Conservation (phyloP, 2,329 filamentous ascomycete genomes). For the Setomelanomma holmii region DNA sequence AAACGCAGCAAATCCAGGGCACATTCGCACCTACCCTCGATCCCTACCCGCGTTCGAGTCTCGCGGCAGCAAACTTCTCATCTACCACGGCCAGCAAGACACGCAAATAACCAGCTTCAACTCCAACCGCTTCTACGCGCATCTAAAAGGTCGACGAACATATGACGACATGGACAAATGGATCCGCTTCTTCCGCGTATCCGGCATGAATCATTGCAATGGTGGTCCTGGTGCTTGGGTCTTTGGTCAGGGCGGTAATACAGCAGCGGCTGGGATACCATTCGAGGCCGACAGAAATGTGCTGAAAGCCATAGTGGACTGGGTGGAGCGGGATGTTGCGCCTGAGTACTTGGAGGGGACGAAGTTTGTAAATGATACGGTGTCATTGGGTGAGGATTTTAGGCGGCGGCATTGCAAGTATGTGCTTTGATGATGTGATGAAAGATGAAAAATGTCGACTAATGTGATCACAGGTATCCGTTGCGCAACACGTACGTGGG, state of each 20-base stretch:
- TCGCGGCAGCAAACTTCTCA: conserved; percentile 54
- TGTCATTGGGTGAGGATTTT: conserved; percentile 51
- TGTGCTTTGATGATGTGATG: background rate
- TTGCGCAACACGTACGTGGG: background rate
- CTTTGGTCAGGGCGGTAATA: conserved; percentile 33
- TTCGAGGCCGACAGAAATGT: conserved; percentile 26
- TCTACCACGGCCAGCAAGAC: conserved; percentile 55
- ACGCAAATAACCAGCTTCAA: conserved; percentile 54
- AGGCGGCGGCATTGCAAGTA: conserved; percentile 57
- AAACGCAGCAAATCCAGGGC: conserved; percentile 43
- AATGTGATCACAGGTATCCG: background rate
- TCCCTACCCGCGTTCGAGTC: conserved; percentile 39
- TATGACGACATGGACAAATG: conserved; percentile 36
- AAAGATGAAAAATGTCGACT: no score
- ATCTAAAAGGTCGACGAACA: conserved; percentile 35
- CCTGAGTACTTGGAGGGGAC: conserved; percentile 46
- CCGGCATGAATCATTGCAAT: conserved; percentile 61
- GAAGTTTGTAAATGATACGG: conserved; percentile 48
- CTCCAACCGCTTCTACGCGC: conserved; percentile 55
- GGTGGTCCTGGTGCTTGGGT: conserved; percentile 55
- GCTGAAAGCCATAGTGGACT: conserved; percentile 53
- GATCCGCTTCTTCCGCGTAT: conserved; percentile 59
- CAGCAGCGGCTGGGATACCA: conserved; percentile 21
- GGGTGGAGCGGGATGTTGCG: conserved; percentile 51
- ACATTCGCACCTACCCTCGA: conserved; percentile 47